Evolutionary conservation across 176 grass and related monocot species (phyloP).

Genomic region (Poa annua): DNA sequence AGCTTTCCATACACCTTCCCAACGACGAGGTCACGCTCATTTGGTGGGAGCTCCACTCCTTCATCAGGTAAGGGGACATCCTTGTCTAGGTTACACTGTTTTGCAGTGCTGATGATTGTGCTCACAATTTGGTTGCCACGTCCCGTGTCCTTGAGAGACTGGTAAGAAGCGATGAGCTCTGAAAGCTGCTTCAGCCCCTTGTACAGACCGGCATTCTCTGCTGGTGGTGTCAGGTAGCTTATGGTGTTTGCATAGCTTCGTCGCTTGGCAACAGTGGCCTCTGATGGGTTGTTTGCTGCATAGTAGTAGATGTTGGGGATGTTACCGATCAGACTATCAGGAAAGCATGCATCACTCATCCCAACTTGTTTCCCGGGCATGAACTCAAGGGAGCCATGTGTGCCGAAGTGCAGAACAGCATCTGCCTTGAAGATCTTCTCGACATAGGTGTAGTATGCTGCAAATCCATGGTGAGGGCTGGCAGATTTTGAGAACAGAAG

Average conservation of each 20-base stretch:
- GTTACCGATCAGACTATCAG: conserved; percentile 97
- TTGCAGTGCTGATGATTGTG: conserved; percentile 93
- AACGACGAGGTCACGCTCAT: conserved; percentile 79
- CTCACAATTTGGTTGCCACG: conserved; percentile 90
- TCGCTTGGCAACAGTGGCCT: conserved; percentile 93
- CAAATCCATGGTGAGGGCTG: conserved; percentile 94
- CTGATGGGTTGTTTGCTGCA: conserved; percentile 98
- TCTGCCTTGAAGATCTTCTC: conserved; percentile 99
- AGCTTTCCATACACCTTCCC: conserved; percentile 97
- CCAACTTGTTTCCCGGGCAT: conserved; percentile 99
- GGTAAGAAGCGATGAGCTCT: conserved; percentile 96
- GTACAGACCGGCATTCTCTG: conserved; percentile 98
- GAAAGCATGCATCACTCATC: conserved; percentile 95
- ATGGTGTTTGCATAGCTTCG: conserved; percentile 99
- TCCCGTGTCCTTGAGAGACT: conserved; percentile 95
- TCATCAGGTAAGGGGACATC: conserved; percentile 89
- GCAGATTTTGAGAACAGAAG: conserved; percentile 96
- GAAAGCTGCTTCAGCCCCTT: conserved; percentile 99
- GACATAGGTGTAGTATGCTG: conserved; percentile 94
- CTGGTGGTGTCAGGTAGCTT: conserved; percentile 95
- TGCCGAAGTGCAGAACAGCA: conserved; percentile 94
- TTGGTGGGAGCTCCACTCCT: conserved; percentile 70
- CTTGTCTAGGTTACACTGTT: conserved; percentile 98
- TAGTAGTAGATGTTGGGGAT: conserved; percentile 99
- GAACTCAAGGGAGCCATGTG: conserved; percentile 93